These are phyloP conservation scores for Orobanche coerulescens DNA, from an alignment of 257 asterid genomes.

Conservation along the genomic window DNA sequence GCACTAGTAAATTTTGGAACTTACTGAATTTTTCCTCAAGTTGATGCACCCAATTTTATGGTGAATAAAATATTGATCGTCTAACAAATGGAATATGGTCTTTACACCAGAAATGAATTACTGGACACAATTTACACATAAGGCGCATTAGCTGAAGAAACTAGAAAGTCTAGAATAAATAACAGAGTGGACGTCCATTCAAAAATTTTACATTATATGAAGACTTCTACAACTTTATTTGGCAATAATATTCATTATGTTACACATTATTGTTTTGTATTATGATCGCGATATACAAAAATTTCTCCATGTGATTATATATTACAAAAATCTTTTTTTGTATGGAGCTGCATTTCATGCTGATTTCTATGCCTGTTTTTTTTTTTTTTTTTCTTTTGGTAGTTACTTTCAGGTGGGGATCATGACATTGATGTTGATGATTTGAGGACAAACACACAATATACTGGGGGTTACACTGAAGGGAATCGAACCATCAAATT, in stretches of 20 bases:
- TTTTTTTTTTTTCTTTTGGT: conserved; percentile 17
- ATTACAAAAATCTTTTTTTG: neutral
- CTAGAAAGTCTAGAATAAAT: neutral
- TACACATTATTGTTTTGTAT: neutral
- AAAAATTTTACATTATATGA: neutral
- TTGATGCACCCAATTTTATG: neutral
- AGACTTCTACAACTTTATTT: neutral
- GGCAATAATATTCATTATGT: neutral
- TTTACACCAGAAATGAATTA: neutral
- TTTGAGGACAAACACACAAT: conserved; percentile 71
- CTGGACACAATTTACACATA: neutral
- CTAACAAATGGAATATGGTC: conserved; percentile 3
- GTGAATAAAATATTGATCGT: neutral
- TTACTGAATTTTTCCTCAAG: neutral
- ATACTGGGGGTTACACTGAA: conserved; percentile 87
- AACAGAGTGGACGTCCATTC: neutral
- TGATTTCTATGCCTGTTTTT: conserved; percentile 8
- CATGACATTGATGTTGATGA: conserved; percentile 89
- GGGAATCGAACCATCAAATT: conserved; percentile 81
- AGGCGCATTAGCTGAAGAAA: neutral
- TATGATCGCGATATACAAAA: neutral
- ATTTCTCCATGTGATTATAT: conserved; percentile 7
- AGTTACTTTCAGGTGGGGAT: conserved; percentile 91
- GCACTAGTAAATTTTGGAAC: neutral
- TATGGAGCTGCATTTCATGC: conserved; percentile 14